Conservation (phyloP, 768 basidiomycete genomes). For the Kockovaella imperatae region DNA sequence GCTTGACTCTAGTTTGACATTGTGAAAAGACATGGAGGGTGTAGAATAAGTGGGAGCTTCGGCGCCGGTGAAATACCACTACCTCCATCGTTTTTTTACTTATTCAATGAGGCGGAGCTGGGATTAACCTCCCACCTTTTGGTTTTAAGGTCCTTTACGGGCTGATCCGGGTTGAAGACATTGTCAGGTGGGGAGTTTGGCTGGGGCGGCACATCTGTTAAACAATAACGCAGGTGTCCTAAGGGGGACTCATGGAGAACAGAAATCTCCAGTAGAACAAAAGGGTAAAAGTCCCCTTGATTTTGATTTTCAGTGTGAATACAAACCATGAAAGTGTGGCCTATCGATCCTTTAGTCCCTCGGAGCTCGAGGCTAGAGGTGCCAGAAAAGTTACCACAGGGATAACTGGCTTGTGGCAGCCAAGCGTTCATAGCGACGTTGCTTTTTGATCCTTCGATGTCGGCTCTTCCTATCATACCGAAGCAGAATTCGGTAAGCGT, state of each 20-base stretch:
- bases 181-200: conserved; percentile 75
- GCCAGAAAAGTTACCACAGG: conserved; percentile 73
- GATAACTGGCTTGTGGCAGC: conserved; percentile 74
- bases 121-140: conserved; percentile 64
- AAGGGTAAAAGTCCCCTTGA: conserved; percentile 73
- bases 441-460: conserved; percentile 77
- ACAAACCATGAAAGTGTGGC: conserved; percentile 76
- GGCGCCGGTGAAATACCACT: conserved; percentile 73
- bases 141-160: conserved; percentile 61
- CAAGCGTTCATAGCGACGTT: conserved; percentile 77
- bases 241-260: conserved; percentile 71
- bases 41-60: conserved; percentile 75
- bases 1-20: conserved; percentile 81
- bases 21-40: conserved; percentile 74
- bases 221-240: conserved; percentile 73
- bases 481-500: conserved; percentile 72
- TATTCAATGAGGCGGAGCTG: conserved; percentile 68
- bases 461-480: conserved; percentile 73
- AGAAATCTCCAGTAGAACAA: conserved; percentile 73
- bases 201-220: conserved; percentile 73
- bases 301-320: conserved; percentile 74
- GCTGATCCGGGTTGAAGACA: conserved; percentile 66
- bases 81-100: conserved; percentile 73
- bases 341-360: conserved; percentile 76
- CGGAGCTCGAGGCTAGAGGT: conserved; percentile 72